Evolutionary conservation across 495 filamentous ascomycete genomes (phyloP).

Genomic region (Aspergillus mulundensis): DNA sequence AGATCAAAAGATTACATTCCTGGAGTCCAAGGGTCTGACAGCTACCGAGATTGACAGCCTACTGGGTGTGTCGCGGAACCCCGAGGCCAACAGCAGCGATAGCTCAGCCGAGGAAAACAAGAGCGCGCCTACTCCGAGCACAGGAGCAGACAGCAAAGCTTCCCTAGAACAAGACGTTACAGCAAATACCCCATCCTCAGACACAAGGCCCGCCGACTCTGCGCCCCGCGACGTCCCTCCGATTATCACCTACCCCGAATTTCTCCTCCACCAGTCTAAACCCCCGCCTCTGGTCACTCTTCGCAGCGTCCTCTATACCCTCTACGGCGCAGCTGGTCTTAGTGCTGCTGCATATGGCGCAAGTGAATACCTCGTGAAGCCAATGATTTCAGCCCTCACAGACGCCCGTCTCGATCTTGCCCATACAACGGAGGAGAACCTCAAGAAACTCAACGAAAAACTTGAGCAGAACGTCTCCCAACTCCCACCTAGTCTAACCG

Average conservation of each 20-base stretch:
- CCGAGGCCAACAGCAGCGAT: conserved; percentile 23
- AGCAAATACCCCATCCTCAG: conserved; percentile 11
- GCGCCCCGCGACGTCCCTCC: conserved; percentile 58
- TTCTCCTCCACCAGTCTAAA: conserved; percentile 62
- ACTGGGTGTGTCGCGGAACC: conserved; percentile 47
- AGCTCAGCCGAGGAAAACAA: conserved; percentile 18
- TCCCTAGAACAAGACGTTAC: conserved; percentile 12
- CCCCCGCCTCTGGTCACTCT: conserved; percentile 77
- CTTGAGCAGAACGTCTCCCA: conserved; percentile 69
- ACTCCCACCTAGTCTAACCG: conserved; percentile 43
- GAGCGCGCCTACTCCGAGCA: conserved; percentile 6
- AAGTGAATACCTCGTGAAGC: conserved; percentile 73
- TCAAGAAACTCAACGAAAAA: conserved; percentile 66
- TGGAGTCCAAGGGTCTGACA: conserved; percentile 73
- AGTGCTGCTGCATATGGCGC: conserved; percentile 74
- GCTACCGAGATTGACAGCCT: conserved; percentile 64
- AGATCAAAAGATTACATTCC: conserved; percentile 72
- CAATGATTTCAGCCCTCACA: conserved; percentile 74
- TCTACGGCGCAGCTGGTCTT: conserved; percentile 70
- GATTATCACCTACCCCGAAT: conserved; percentile 98
- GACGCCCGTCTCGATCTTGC: conserved; percentile 79
- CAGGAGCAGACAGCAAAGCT: conserved; percentile 8
- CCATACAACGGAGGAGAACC: conserved; percentile 57
- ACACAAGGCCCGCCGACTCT: conserved; percentile 7
- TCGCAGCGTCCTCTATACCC: conserved; percentile 66